phyloP scores from a whole-genome alignment of 2,329 filamentous ascomycete species.

The Nigrograna mackinnonii region DNA sequence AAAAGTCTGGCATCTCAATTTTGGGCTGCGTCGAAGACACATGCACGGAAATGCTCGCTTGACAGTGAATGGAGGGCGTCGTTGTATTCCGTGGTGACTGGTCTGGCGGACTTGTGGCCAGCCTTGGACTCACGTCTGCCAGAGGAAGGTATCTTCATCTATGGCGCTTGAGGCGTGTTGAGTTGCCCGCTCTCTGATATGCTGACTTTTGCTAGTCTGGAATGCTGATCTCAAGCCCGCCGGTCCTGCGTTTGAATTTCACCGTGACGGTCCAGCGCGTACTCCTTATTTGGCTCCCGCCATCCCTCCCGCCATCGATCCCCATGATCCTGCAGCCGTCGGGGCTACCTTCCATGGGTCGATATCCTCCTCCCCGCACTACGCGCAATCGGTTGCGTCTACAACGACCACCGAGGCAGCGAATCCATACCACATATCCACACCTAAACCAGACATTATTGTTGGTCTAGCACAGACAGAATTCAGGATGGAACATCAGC shows the following conservation, averaged over 20 bases:
- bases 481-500: slow-evolving; percentile 11
- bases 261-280: too few species aligned
- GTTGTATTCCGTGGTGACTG: slow-evolving; percentile 13
- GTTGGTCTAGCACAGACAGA: slow-evolving; percentile 15
- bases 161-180: too few species aligned
- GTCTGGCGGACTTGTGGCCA: too few species aligned
- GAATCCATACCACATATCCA: slow-evolving; percentile 19
- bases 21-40: slow-evolving; percentile 11
- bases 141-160: too few species aligned
- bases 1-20: slow-evolving; percentile 4
- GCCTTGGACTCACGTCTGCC: too few species aligned
- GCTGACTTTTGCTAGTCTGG: too few species aligned
- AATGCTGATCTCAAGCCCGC: too few species aligned
- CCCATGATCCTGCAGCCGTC: slow-evolving; percentile 5
- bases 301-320: too few species aligned
- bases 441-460: slow-evolving; percentile 19
- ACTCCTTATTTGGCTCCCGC: too few species aligned
- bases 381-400: slow-evolving; percentile 12
- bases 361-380: slow-evolving; percentile 16
- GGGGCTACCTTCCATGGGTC: slow-evolving; percentile 9
- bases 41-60: slow-evolving; percentile 14
- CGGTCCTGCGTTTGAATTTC: too few species aligned
- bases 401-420: slow-evolving; percentile 21
- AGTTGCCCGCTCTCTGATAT: too few species aligned
- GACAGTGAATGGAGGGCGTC: slow-evolving; percentile 19